phyloP scores from a whole-genome alignment of 78 protist genomes.

The Polysphondylium violaceum region DNA sequence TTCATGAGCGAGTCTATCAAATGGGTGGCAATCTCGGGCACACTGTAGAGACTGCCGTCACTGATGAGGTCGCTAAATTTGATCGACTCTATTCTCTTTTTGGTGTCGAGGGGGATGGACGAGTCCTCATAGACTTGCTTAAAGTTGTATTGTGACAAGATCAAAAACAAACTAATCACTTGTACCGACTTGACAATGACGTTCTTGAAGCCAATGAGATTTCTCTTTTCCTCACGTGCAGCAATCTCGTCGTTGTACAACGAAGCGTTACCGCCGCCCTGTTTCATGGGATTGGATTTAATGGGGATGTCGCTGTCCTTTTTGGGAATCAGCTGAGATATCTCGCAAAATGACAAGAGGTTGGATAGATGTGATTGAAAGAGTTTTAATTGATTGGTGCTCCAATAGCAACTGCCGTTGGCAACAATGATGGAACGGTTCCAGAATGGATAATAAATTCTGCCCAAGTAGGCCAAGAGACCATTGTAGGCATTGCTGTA shows the following conservation, averaged over 20 bases:
- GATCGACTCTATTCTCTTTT: constrained; percentile 7
- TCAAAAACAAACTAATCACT: constrained; percentile 15
- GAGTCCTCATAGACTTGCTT: constrained; percentile 34
- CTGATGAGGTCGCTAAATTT: not conserved
- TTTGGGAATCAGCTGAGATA: constrained; percentile 23
- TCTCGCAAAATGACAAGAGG: constrained; percentile 39
- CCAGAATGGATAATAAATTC: constrained; percentile 34
- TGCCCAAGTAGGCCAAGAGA: not conserved
- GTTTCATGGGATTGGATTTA: not conserved
- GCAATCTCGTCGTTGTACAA: constrained; percentile 19
- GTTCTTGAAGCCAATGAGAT: constrained; percentile 29
- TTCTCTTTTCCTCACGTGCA: constrained; percentile 15
- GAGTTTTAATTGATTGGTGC: not conserved
- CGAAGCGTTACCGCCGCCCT: not conserved
- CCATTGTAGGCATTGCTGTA: constrained; percentile 39
- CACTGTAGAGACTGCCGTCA: not conserved
- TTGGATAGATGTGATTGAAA: constrained; percentile 42
- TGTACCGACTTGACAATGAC: constrained; percentile 25
- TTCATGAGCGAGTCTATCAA: constrained; percentile 13
- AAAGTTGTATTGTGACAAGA: constrained; percentile 26
- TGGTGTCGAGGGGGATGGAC: not conserved
- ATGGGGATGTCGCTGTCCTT: constrained; percentile 27
- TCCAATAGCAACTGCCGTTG: constrained; percentile 17
- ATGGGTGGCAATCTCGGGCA: not conserved
- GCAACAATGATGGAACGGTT: not conserved